These are phyloP conservation scores for Ustilago esculenta DNA, from an alignment of 1,284 basidiomycete genomes.

Conservation along the genomic window DNA sequence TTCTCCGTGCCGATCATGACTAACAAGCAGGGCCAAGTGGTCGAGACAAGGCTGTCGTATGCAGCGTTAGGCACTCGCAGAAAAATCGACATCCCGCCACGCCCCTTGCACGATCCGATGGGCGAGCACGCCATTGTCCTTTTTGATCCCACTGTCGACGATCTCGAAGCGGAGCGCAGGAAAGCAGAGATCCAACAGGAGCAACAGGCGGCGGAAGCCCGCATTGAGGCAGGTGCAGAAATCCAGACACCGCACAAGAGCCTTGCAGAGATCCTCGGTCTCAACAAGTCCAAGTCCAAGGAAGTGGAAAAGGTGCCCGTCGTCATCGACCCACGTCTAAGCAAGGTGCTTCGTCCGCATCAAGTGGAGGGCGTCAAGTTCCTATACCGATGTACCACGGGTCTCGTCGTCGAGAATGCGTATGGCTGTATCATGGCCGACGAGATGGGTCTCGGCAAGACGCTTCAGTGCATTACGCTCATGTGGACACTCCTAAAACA, in stretches of 20 bases:
- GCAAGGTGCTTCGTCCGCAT: constrained; percentile 71
- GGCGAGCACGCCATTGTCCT: constrained; percentile 96
- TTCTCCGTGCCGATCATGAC: constrained; percentile 92
- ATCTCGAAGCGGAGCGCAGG: constrained; percentile 57
- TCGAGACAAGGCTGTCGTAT: constrained; percentile 76
- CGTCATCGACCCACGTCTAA: constrained; percentile 89
- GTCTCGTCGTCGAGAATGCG: constrained; percentile 89
- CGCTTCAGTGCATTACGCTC: constrained; percentile 93
- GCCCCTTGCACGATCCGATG: constrained; percentile 96
- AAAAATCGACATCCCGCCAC: constrained; percentile 81
- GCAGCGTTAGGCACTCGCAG: constrained; percentile 87
- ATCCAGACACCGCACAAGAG: constrained; percentile 83
- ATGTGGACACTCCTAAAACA: constrained; percentile 98
- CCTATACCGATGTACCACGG: constrained; percentile 92
- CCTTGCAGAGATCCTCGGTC: constrained; percentile 81
- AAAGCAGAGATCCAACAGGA: constrained; percentile 43
- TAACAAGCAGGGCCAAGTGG: constrained; percentile 76
- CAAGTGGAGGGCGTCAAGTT: constrained; percentile 84
- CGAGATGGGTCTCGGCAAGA: constrained; percentile 91
- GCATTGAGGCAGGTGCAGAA: constrained; percentile 31
- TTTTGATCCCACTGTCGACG: constrained; percentile 95
- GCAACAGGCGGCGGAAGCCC: constrained; percentile 37
- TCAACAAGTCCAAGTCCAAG: constrained; percentile 58
- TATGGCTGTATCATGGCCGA: constrained; percentile 99
- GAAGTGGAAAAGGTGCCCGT: constrained; percentile 84